Evolutionary conservation across 331 rosid genomes (phyloP).

Genomic region (Malus hybrid): DNA sequence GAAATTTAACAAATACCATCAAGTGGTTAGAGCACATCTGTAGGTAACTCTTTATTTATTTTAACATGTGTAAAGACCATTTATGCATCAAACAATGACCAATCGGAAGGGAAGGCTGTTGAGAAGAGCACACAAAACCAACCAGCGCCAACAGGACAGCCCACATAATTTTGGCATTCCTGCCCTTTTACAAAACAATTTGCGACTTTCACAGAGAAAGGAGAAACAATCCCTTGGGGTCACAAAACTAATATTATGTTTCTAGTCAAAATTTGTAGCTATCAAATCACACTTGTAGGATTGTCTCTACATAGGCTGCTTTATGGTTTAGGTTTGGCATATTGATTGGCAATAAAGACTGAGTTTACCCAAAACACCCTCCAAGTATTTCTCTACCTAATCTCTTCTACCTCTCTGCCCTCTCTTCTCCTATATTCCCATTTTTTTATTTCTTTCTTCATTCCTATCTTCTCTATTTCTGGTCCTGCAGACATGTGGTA

Average conservation of each 20-base stretch:
- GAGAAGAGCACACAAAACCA: background rate
- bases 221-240: background rate
- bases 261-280: background rate
- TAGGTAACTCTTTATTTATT: background rate
- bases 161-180: background rate
- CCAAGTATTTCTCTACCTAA: background rate
- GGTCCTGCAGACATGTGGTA: background rate
- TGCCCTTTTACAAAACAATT: background rate
- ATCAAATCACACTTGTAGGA: background rate
- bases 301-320: background rate
- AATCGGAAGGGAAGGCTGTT: background rate
- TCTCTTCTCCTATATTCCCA: background rate
- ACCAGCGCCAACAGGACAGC: background rate
- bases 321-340: background rate
- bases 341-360: background rate
- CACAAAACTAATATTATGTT: background rate
- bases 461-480: background rate
- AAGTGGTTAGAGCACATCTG: background rate
- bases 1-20: background rate
- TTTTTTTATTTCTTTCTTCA: too few relatives aligned
- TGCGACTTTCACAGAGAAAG: background rate
- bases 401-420: background rate
- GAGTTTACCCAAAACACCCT: background rate
- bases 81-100: background rate
- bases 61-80: background rate